Conservation (phyloP, 2,329 filamentous ascomycete genomes). For the Calonectria henricotiae region DNA sequence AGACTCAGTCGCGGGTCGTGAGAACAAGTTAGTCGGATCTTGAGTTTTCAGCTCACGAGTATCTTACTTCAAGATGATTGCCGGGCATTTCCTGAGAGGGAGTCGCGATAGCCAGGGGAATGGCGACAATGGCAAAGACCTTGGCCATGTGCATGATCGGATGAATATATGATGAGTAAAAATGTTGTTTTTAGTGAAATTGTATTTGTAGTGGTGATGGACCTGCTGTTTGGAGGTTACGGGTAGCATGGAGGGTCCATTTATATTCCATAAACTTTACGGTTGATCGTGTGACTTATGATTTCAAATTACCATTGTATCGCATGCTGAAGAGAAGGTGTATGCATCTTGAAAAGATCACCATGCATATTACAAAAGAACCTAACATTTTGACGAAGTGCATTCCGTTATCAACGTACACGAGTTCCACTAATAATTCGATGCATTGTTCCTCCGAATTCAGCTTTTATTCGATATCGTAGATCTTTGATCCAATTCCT, state of each 20-base stretch:
- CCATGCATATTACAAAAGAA: background rate
- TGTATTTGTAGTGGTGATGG: background rate
- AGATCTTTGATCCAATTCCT: background rate
- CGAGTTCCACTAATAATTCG: background rate
- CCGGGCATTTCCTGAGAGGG: background rate
- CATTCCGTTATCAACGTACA: background rate
- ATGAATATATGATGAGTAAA: background rate
- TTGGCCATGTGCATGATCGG: background rate
- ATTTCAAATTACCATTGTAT: background rate
- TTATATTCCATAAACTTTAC: background rate
- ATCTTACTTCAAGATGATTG: constrained; percentile 1
- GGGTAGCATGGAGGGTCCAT: background rate
- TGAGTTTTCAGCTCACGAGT: background rate
- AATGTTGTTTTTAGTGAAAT: background rate
- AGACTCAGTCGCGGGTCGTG: background rate
- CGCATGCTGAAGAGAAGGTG: background rate
- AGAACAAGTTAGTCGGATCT: background rate
- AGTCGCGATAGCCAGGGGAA: background rate
- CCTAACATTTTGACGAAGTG: background rate
- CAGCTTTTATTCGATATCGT: background rate
- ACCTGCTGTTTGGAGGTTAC: background rate
- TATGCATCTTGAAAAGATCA: background rate
- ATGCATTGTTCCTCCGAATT: background rate
- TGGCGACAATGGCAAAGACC: background rate
- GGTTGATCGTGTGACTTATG: background rate